Percentiles rank a stretch among this genome's conserved stretches.
Evolutionary conservation across 192 early-diverging fungal species (phyloP).

Genomic region (Backusella parvicylindrica): DNA sequence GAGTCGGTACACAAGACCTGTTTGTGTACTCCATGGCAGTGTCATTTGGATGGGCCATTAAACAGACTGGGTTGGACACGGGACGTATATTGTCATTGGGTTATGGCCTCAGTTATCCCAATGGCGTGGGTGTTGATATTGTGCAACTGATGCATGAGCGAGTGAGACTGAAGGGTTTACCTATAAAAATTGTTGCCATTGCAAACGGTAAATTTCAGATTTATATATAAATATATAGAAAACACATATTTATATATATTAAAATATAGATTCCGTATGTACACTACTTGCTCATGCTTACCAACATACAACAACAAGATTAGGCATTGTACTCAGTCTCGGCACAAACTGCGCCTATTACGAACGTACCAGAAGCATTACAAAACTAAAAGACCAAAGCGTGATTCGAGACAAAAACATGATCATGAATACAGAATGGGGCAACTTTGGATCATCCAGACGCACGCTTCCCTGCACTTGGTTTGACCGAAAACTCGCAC

Average conservation of each 20-base stretch:
- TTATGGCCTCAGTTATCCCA: constrained; percentile 77
- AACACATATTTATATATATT: not conserved
- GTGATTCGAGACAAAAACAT: constrained; percentile 48
- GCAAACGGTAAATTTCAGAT: constrained; percentile 44
- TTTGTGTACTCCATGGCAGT: constrained; percentile 62
- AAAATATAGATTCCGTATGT: constrained; percentile 84
- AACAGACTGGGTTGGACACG: constrained; percentile 65
- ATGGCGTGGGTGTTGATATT: constrained; percentile 81
- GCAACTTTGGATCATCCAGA: constrained; percentile 74
- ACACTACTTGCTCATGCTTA: constrained; percentile 87
- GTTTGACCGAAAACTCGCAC: constrained; percentile 82
- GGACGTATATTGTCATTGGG: constrained; percentile 65
- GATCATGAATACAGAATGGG: constrained; percentile 96
- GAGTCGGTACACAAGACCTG: constrained; percentile 43
- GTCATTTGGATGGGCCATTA: constrained; percentile 89
- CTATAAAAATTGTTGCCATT: constrained; percentile 53
- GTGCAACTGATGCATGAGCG: constrained; percentile 75
- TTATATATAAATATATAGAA: constrained; percentile 24
- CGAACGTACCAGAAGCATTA: constrained; percentile 42
- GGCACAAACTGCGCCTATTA: constrained; percentile 89
- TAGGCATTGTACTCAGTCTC: constrained; percentile 89
- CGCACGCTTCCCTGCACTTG: constrained; percentile 75
- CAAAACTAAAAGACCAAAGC: constrained; percentile 24
- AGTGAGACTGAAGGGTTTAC: constrained; percentile 63
- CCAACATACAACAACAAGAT: constrained; percentile 65